Conservation (phyloP, 73 alveolate species). For the Paramecium octaurelia region DNA sequence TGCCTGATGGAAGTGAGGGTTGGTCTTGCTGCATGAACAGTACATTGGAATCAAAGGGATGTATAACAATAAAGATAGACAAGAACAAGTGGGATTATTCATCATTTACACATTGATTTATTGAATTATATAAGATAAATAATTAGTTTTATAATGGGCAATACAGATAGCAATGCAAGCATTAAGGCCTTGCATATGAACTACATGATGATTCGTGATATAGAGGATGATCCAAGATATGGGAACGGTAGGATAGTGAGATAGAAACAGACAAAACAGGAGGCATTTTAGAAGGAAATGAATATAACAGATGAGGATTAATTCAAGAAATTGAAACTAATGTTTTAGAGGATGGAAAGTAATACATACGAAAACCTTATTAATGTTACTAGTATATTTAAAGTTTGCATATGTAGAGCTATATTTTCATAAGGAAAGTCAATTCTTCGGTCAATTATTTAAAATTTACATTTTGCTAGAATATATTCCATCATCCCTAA, state of each 20-base stretch:
- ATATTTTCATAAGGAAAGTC: neutral
- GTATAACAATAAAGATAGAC: neutral
- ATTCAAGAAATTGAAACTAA: neutral
- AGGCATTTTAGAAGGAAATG: neutral
- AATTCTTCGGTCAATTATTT: slow-evolving; percentile 29
- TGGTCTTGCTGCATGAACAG: slow-evolving; percentile 44
- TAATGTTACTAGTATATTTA: neutral
- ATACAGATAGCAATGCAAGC: slow-evolving; percentile 18
- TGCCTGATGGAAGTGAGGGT: slow-evolving; percentile 43
- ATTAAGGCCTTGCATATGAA: neutral
- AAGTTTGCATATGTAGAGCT: neutral
- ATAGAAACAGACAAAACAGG: neutral
- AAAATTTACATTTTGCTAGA: slow-evolving; percentile 9
- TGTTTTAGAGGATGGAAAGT: neutral
- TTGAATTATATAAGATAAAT: neutral
- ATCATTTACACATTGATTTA: slow-evolving; percentile 40
- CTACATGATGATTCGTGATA: neutral
- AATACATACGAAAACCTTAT: neutral
- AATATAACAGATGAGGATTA: slow-evolving; percentile 24
- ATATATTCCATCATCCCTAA: neutral
- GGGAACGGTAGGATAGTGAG: neutral
- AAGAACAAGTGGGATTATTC: slow-evolving; percentile 53
- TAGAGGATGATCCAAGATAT: neutral
- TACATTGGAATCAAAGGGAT: neutral
- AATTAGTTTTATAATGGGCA: neutral